Evolutionary conservation across 106 monocot species (phyloP), one percentile per base, ranked within the genome.

Genomic region (Cymbidium sinense): DNA sequence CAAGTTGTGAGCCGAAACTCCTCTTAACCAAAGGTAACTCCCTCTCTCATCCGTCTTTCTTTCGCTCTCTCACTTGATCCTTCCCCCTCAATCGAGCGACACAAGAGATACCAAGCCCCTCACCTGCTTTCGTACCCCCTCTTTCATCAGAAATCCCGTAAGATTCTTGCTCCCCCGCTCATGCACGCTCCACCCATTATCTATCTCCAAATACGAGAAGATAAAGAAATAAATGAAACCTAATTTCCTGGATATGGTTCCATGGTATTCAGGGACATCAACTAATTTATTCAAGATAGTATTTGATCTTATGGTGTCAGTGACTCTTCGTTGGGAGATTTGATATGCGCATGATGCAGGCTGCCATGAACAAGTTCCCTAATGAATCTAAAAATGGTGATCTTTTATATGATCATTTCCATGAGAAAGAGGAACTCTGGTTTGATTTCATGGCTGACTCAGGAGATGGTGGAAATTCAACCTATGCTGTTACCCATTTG

Each of bases 321-420:
- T 99, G 27, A 99, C 99, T 75, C 82, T 99, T 99, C 82, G 90
- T 99, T 69, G 99, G 99, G 37, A 92, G 95, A 36, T 99, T 99
- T 82, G 99, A 99, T 79, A 99, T 99, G 99, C 92, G 99, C 41
- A 99, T 99, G 99, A 99, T 99, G 99, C 99, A 99, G 92, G 99
- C 99, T 84, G 99, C 99, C 41, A 99, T 99, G 99, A 95, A 78
- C 70, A 88, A 90, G 74, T 69, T 80, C 64, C 86, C 84, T 23
- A 87, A 88, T 75, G 92, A 95, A 84, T 72, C 85, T 82, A 87
- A 86, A 82, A 83, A 85, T 64, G 69, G 82, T 79, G 92, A 99
- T 83, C 80, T 92, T 81, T 84, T 95, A 34, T 95, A 99, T 81
- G 89, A 99, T 77, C 92, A 99, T 74, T 89, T 99, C 73, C 77